Percentiles rank a stretch among this genome's conserved stretches.
Evolutionary conservation across 768 basidiomycete species (phyloP).

Genomic region (Pholiota molesta): DNA sequence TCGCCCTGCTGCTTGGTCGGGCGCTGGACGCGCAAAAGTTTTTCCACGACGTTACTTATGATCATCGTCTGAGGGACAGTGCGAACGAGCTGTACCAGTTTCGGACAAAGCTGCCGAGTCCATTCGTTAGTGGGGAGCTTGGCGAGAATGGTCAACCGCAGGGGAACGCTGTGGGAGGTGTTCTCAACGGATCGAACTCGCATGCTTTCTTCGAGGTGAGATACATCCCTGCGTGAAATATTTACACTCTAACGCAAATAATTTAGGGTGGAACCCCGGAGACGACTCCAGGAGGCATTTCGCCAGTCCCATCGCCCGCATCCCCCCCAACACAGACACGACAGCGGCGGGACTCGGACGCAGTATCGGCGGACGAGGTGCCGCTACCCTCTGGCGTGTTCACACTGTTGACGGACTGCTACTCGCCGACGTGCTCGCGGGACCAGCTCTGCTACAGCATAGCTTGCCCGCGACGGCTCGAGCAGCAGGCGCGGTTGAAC

Average conservation of each 20-base stretch:
- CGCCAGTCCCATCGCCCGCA: conserved; percentile 30
- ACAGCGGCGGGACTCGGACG: conserved; percentile 42
- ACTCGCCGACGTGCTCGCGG: conserved; percentile 94
- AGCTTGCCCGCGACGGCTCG: conserved; percentile 90
- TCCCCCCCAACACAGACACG: conserved; percentile 19
- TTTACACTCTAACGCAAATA: neutral
- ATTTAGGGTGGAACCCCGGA: conserved; percentile 29
- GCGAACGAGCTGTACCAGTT: conserved; percentile 93
- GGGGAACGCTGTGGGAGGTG: conserved; percentile 15
- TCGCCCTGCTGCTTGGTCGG: conserved; percentile 92
- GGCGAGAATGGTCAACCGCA: conserved; percentile 27
- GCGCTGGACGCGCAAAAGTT: conserved; percentile 98
- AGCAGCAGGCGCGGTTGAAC: conserved; percentile 93
- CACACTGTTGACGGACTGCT: conserved; percentile 95
- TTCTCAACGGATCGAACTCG: conserved; percentile 2
- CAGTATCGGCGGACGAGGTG: conserved; percentile 56
- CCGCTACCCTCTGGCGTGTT: conserved; percentile 92
- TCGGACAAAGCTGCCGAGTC: conserved; percentile 77
- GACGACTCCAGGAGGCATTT: conserved; percentile 10
- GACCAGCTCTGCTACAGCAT: conserved; percentile 98
- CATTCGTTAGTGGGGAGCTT: conserved; percentile 81
- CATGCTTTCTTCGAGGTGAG: conserved; percentile 14
- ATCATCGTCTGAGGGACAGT: conserved; percentile 92
- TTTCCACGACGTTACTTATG: conserved; percentile 99
- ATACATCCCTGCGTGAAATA: neutral